Base-by-base conservation (phyloP, 768 basidiomycete species). In the Phylloporus scabripes region DNA sequence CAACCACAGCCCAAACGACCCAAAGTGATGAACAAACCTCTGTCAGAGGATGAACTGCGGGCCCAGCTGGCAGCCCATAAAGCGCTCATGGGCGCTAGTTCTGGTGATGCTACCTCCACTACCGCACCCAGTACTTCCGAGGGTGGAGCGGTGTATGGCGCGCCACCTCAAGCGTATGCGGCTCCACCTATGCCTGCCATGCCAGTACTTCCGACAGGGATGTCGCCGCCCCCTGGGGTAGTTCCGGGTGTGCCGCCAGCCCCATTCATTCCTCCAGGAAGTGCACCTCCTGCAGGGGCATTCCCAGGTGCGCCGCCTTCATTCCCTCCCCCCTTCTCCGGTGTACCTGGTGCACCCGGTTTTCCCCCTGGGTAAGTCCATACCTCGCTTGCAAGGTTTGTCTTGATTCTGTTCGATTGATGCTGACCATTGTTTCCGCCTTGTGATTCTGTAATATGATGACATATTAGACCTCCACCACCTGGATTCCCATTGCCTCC, bases 11-110 rank as follows among this genome's bases (percentile, higher is more conserved):
- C 82, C 5, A 92, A 94, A 68, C 79, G 89, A 17, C 85, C 89
- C 18, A 88, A 88, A 66, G 73, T 82, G 23, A 86, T 90, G 55
- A 89, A 92, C 59, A 77, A 80, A 3, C 76, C 82, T 1, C 68
- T 97, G 5, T 79, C 84, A 1, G 89, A 95, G 58, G 86, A 87
- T 0, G 89, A 98, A 60, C 76, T 97, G 15, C 80, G 79, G 52
- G 82, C 85, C 0, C 90, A 94, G 65, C 77, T 98, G 3, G 83
- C 82, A 46, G 88, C 91, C 2, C 95, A 98, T 69, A 92, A 85
- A 65, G 86, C 86, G 7, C 76, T 98, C 38, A 97, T 99, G 95
- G 87, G 88, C 21, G 76, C 71, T 7, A 71, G 54, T 42, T 56
- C 78, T 5, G 54, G 63, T 9, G 58, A 74, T 7, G 64, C 70